Evolutionary conservation across 108 stramenopile species (phyloP), one percentile per base, ranked within the genome.

Genomic region (Cyclostephanos tholiformis): DNA sequence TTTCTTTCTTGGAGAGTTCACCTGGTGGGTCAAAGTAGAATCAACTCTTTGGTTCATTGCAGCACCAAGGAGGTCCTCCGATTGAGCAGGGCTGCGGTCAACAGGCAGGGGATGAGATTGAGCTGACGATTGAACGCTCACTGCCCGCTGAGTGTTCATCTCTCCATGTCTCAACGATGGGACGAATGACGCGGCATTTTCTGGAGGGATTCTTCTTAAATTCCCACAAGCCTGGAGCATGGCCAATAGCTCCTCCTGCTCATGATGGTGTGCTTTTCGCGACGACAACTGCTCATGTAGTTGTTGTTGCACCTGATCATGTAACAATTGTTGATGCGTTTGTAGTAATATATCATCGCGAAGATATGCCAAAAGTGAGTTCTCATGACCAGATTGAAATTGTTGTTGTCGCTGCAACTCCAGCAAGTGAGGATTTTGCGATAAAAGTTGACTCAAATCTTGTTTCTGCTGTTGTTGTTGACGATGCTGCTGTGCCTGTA

Each of bases 261-360:
- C 76, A 9, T 55, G 72, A 23, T 62, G 69, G 6, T 69, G 56
- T 30, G 63, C 46, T 16, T 55, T 50, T n/a, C 63, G 75, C 26
- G 65, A 59, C 50, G n/a, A n/a, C n/a, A 67, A 38, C 14, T 50
- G 59, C 27, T 63, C 72, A 50, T 68, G 67, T 50, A 67, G 48
- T 25, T 67, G 79, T 43, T 68, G 79, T 25, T 72, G 77, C 63
- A 68, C 66, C 57, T 76, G 67, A 22, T 75, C 59, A 38, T 76
- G 75, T 51, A 77, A 38, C 62, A 69, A 26, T 7, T 68, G 52
- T 5, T 77, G 68, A 30, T 56, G 67, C 32, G 52, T 63, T 58
- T 68, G 67, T 13, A 69, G 22, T 43, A 68, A 30, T 20, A 69
- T 69, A 50, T 77, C 76, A 22, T 77, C 68, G 11, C 60, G 67